A percentile compares a stretch with the other conserved stretches of the same genome.
phyloP scores from a whole-genome alignment of 176 grass and related monocot species.

The Eragrostis curvula region DNA sequence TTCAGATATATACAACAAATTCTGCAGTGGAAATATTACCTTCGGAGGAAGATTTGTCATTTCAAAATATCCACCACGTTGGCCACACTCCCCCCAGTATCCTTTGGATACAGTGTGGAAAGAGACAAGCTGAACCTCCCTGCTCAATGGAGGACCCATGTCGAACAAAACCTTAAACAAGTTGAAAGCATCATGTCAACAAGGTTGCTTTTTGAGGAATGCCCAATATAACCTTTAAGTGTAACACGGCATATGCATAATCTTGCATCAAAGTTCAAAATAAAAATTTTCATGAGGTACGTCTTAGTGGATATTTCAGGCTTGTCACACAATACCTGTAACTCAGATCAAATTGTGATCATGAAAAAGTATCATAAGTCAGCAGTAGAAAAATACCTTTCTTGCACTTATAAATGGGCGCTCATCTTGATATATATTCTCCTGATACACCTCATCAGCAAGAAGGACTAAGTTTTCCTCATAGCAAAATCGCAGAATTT shows the following conservation, averaged over 20 bases:
- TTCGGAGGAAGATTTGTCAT: conserved; percentile 97
- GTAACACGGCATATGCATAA: conserved; percentile 2
- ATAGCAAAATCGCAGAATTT: conserved; percentile 83
- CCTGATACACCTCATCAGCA: conserved; percentile 99
- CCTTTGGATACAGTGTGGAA: conserved; percentile 99
- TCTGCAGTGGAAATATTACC: conserved; percentile 50
- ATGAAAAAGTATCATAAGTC: background rate
- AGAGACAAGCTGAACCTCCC: conserved; percentile 90
- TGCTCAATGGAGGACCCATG: conserved; percentile 79
- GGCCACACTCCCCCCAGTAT: conserved; percentile 99
- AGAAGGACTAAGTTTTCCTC: conserved; percentile 86
- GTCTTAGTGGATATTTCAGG: background rate
- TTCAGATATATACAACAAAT: conserved; percentile 10
- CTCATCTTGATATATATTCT: conserved; percentile 96
- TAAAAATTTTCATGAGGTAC: conserved; percentile 23
- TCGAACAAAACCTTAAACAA: conserved; percentile 80
- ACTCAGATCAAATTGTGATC: conserved; percentile 12
- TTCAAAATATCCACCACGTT: conserved; percentile 99
- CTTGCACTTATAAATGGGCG: conserved; percentile 89
- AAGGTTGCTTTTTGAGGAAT: conserved; percentile 24
- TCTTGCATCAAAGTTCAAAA: conserved; percentile 17
- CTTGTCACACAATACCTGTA: conserved; percentile 37
- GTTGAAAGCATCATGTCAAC: conserved; percentile 35
- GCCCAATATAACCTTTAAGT: background rate
- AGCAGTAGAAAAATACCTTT: conserved; percentile 60